These are phyloP conservation scores for Mollisia scopiformis DNA, from an alignment of 2,329 filamentous ascomycete species.

Conservation along the genomic window DNA sequence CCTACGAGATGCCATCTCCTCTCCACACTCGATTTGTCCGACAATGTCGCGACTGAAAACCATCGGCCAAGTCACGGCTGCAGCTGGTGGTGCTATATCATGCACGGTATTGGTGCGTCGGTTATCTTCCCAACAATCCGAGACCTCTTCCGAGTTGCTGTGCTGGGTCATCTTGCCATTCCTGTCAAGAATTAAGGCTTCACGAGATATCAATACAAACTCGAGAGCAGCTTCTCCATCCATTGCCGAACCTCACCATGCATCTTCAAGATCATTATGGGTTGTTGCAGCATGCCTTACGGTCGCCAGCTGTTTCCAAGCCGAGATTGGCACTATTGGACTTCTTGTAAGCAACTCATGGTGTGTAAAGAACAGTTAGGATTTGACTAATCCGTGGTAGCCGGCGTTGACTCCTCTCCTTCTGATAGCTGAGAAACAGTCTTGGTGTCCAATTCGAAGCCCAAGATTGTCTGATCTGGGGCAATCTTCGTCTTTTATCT, in stretches of 20 bases:
- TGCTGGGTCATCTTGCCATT: conserved; percentile 4
- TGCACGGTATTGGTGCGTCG: background rate
- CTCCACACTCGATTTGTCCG: background rate
- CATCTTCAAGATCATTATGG: background rate
- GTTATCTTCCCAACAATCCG: background rate
- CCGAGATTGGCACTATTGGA: background rate
- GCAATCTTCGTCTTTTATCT: background rate
- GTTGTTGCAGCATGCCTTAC: background rate
- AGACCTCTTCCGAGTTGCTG: background rate
- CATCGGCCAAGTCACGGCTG: background rate
- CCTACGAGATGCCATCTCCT: conserved; percentile 49
- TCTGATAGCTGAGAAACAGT: background rate
- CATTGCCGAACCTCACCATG: background rate
- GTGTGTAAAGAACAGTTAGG: background rate
- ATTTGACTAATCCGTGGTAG: background rate
- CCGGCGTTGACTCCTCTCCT: background rate
- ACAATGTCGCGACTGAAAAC: background rate
- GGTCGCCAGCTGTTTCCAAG: background rate
- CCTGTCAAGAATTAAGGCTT: background rate
- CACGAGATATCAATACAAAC: background rate
- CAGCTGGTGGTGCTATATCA: background rate
- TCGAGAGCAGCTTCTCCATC: background rate
- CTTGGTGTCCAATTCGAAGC: background rate
- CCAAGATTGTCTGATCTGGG: background rate
- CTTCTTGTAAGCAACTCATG: background rate